Evolutionary conservation across 257 asterid species (phyloP), one percentile per base, ranked within the genome.

Genomic region (Solanum bulbocastanum): DNA sequence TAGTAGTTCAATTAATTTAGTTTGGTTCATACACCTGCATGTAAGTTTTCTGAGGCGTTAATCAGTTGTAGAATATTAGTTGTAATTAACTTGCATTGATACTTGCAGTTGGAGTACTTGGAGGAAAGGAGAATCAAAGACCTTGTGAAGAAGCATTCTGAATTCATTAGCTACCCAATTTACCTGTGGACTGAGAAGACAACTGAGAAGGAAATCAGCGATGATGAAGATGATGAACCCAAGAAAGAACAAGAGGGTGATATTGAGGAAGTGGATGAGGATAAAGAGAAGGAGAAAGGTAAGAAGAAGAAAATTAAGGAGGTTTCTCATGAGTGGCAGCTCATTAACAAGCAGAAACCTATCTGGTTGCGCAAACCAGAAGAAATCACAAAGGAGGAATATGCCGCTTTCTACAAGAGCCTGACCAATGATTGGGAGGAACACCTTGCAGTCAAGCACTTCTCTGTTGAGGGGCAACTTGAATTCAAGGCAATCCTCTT

Each of bases 101-200:
- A 42, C 12, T 78, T 78, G 84, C 89, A 87, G 89, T 58, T 87
- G 71, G 89, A 87, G 73, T 87, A 78, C 76, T 74, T 87, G 25
- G 83, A 76, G 23, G 58, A 76, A 74, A 87, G 89, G 89, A 87
- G 89, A 56, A 44, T 87, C 15, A 87, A 87, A 39, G 86, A 87
- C 39, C 72, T 87, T 71, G 33, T 87, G 25, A 79, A 87, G 68
- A 87, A 87, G 82, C 86, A 78, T 42, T 87, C 86, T 30, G 89
- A 87, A 73, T 87, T 87, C 62, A 87, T 87, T 62, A 87, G 89
- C 69, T 87, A 87, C 60, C 89, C 89, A 22, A 87, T 87, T 58
- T 87, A 83, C 4, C 86, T 87, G 1, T 87, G 79, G 89, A 60
- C 56, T 2, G 86, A 87, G 65, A 87, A 87, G 87, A 87, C 89